A percentile compares a stretch with the other conserved stretches of the same genome.
Evolutionary conservation across 163 green algal species (phyloP).

Genomic region (Scenedesmus sp.): DNA sequence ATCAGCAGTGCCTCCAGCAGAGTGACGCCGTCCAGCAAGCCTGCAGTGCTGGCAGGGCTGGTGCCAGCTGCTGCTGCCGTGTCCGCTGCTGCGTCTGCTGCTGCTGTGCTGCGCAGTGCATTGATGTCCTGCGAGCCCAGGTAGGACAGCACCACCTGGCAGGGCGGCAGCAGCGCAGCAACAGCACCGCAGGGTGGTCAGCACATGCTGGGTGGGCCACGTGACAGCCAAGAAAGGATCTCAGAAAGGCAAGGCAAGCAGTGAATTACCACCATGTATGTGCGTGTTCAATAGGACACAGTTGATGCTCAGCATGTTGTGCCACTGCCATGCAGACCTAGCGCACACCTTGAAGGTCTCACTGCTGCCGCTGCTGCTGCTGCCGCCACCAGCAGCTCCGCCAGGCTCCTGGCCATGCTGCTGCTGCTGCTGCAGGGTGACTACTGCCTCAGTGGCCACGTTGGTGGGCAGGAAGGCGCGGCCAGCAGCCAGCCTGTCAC

Average conservation of each 20-base stretch:
- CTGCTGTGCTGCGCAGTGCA: neutral
- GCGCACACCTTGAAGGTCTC: slow-evolving; percentile 18
- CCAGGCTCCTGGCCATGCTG: neutral
- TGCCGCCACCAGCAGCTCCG: neutral
- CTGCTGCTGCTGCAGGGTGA: slow-evolving; percentile 22
- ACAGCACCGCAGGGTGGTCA: neutral
- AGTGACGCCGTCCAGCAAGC: slow-evolving; percentile 5
- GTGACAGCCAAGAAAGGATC: neutral
- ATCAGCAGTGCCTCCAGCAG: slow-evolving; percentile 43
- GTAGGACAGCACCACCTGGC: slow-evolving; percentile 18
- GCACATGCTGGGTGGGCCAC: neutral
- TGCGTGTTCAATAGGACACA: neutral
- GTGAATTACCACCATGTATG: neutral
- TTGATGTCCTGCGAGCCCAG: slow-evolving; percentile 21
- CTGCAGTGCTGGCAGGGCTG: neutral
- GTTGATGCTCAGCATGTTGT: neutral
- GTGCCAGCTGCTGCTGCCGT: neutral
- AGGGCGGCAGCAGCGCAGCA: neutral
- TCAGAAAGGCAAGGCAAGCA: neutral
- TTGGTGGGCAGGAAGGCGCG: neutral
- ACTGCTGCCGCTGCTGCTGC: neutral
- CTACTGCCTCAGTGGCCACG: neutral
- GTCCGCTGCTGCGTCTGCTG: slow-evolving; percentile 12
- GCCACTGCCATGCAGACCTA: neutral
- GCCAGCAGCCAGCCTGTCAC: slow-evolving; percentile 15